Base-by-base conservation (phyloP, 345 rosid species). In the Hevea brasiliensis region DNA sequence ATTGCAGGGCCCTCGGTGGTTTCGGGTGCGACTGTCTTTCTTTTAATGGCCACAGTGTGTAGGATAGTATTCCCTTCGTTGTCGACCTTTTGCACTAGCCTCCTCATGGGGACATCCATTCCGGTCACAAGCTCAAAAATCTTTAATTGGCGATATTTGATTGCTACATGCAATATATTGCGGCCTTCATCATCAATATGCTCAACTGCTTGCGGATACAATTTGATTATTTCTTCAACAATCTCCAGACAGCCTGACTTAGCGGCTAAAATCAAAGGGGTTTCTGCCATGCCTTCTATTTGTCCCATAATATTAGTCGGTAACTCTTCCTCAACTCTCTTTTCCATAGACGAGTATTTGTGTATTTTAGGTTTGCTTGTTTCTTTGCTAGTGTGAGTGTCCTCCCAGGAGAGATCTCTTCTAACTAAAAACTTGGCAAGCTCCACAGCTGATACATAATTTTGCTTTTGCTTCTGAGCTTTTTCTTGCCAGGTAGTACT, bases 141-240 rank as follows among this genome's bases (percentile, higher is more conserved):
- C 67, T 66, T 57, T 7, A 0, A 3, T 40, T 67, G 72, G 35
- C 77, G 74, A 45, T 72, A 47, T 67, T 26, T 68, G 14, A 76
- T 48, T 0, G 77, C 83, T 23, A 70, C 75, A 23, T 76, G 80
- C 48, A 80, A 27, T 44, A 80, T 42, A 14, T 76, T 80, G 40
- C 65, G 65, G 0, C 80, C 83, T 10, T 57, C 61, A 2, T 68
- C 71, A 35, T 72, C 66, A 3, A 70, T 7, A 35, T 76, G 48
- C n/a, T 72, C 80, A 7, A 80, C 56, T 10, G 77, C 79, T 58
- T 29, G 35, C 65, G 78, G 77, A 59, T 62, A 68, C 4, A 14
- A 8, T 2, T 51, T 17, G 11, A 78, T 10, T 18, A 72, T 73
- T 23, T 41, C 61, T 8, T 64, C 44, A 7, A 78, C 58, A 26